A percentile compares a stretch with the other conserved stretches of the same genome.
Conservation (phyloP, 2,329 filamentous ascomycete species). For the Paraphaeosphaeria minitans region DNA sequence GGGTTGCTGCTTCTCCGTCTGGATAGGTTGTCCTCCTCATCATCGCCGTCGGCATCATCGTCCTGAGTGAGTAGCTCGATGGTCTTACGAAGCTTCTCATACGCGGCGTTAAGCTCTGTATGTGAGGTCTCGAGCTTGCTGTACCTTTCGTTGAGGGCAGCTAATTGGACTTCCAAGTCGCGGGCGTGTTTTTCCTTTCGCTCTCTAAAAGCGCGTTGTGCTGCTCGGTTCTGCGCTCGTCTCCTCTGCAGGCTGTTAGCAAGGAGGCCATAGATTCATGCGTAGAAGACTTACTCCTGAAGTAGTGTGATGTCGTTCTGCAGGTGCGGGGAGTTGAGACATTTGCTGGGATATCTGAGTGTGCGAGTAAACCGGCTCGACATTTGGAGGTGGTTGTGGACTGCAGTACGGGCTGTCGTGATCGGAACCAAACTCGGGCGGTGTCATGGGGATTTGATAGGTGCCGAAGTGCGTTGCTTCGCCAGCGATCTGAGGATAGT, state of each 20-base stretch:
- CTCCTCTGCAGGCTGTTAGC: conserved; percentile 53
- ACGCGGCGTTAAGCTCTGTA: conserved; percentile 45
- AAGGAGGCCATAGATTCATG: not conserved
- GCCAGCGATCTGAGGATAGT: conserved; percentile 42
- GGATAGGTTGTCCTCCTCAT: conserved; percentile 27
- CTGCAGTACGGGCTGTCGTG: conserved; percentile 48
- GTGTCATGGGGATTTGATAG: conserved; percentile 47
- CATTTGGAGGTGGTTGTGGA: conserved; percentile 35
- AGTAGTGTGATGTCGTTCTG: conserved; percentile 45
- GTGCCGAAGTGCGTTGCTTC: conserved; percentile 39
- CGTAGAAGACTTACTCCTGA: conserved; percentile 37
- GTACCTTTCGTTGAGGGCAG: conserved; percentile 60
- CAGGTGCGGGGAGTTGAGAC: conserved; percentile 21
- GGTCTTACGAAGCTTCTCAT: conserved; percentile 49
- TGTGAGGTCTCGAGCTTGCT: conserved; percentile 62
- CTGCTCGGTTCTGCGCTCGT: conserved; percentile 65
- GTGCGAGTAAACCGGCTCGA: conserved; percentile 28
- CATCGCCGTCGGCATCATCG: conserved; percentile 40
- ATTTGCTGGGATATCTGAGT: conserved; percentile 20
- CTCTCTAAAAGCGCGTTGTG: conserved; percentile 65
- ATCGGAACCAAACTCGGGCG: conserved; percentile 47
- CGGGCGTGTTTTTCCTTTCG: conserved; percentile 69
- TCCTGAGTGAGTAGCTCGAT: conserved; percentile 46
- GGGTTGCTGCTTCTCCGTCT: conserved; percentile 36
- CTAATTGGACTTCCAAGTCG: conserved; percentile 64